These are phyloP conservation scores for Poa annua DNA, from an alignment of 176 grass and related monocot species.

Conservation along the genomic window DNA sequence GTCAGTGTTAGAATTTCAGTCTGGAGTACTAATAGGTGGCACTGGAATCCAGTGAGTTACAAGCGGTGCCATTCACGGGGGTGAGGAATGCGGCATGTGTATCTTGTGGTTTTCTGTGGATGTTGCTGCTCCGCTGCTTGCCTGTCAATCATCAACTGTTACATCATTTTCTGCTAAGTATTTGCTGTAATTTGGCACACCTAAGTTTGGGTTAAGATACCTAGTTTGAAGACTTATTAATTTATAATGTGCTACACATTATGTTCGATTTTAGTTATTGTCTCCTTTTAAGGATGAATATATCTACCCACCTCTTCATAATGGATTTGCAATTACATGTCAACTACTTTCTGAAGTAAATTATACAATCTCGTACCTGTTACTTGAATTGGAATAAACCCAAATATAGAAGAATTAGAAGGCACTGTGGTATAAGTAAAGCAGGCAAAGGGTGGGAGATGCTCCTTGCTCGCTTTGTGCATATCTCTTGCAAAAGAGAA, in stretches of 20 bases:
- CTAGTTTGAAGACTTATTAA: background rate
- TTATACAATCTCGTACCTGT: background rate
- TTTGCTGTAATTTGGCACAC: slow-evolving; percentile 19
- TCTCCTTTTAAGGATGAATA: background rate
- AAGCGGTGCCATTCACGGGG: background rate
- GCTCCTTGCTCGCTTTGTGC: slow-evolving; percentile 34
- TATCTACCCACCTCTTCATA: background rate
- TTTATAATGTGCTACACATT: slow-evolving; percentile 19
- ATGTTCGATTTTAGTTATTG: slow-evolving; percentile 5
- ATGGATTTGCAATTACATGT: background rate
- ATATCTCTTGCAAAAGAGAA: slow-evolving; percentile 44
- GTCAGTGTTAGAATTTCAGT: slow-evolving; percentile 11
- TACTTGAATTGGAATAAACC: slow-evolving; percentile 18
- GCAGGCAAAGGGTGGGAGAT: slow-evolving; percentile 29
- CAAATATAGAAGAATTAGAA: slow-evolving; percentile 2
- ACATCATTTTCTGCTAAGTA: slow-evolving; percentile 38
- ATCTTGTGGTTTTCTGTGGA: slow-evolving; percentile 11
- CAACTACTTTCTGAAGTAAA: background rate
- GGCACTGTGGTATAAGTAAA: slow-evolving; percentile 22
- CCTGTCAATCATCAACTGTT: background rate
- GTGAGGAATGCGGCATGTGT: background rate
- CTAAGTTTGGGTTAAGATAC: background rate
- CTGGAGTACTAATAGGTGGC: slow-evolving; percentile 27
- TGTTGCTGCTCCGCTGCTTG: background rate
- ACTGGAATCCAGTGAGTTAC: slow-evolving; percentile 27